Conservation (phyloP, 176 grass and related monocot species). For the Aegilops tauschii region DNA sequence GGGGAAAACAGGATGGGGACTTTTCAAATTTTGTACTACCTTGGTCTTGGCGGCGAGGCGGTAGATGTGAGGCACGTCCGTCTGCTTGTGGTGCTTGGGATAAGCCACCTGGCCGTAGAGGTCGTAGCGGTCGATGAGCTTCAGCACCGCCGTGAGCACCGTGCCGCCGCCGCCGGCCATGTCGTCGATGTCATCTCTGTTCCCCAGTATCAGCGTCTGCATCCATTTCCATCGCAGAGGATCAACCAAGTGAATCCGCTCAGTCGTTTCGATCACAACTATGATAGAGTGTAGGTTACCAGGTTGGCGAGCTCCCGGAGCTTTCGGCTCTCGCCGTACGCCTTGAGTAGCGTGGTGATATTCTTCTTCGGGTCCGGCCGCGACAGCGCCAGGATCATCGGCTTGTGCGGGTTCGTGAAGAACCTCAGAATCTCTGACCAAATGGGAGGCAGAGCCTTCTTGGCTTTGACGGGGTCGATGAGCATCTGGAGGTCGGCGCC, state of each 20-base stretch:
- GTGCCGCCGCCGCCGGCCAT: constrained; percentile 61
- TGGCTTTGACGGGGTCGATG: constrained; percentile 42
- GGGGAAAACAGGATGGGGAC: neutral
- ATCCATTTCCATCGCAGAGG: neutral
- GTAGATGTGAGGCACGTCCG: constrained; percentile 86
- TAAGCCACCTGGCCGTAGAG: constrained; percentile 94
- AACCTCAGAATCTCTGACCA: constrained; percentile 93
- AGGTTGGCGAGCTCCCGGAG: constrained; percentile 89
- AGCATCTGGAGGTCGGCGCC: constrained; percentile 59
- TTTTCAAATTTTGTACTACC: constrained; percentile 46
- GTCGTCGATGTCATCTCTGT: constrained; percentile 93
- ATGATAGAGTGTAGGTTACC: constrained; percentile 7
- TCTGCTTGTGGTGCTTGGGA: constrained; percentile 94
- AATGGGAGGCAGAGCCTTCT: constrained; percentile 76
- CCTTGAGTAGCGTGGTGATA: constrained; percentile 89
- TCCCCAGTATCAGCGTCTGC: constrained; percentile 90
- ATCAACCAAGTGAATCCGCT: neutral
- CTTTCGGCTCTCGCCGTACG: constrained; percentile 73
- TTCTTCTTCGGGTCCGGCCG: constrained; percentile 98
- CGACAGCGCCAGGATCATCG: constrained; percentile 93
- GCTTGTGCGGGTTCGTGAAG: constrained; percentile 92
- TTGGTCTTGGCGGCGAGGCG: constrained; percentile 88
- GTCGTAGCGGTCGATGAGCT: constrained; percentile 84
- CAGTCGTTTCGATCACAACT: neutral
- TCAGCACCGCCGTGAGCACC: constrained; percentile 75